Base-by-base conservation (phyloP, 2,329 filamentous ascomycete genomes). In the Aspergillus luchuensis region DNA sequence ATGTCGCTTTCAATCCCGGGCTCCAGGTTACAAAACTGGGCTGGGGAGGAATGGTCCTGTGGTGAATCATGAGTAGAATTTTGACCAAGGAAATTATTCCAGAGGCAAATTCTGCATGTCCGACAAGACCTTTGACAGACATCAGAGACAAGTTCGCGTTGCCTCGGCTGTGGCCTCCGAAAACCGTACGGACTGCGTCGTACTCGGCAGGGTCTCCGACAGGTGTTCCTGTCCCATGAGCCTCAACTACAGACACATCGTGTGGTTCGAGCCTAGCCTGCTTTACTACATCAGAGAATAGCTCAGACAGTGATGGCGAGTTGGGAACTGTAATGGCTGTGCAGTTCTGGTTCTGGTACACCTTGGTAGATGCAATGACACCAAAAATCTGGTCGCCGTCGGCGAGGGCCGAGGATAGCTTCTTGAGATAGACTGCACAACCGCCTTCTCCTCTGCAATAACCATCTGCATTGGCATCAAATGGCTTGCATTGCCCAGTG, bases 361-460 rank as follows among this genome's bases (percentile, higher is more conserved):
- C 57, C 0, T 50, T 62, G 1, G 67, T 60, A 8, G 56, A 56
- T 3, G 58, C 49, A 21, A 82, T 77, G 6, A 79, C 72, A 3
- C 76, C 81, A 1, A 79, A 60, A 25, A 86, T 78, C 6, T 69
- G 70, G 60, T 67, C 81, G 1, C 79, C 79, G 43, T 84, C 82
- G 1, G 69, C 72, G 13, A 81, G 55, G 2, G 84, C 84, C 52
- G 77, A 69, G 1, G 74, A 70, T 4, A 84, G 62, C 11, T 69
- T 66, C 69, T 84, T 84, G 11, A 85, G 61, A 3, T 83, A 72
- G 2, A 84, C 72, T 74, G 69, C 0, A 71, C 81, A 33, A 74
- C 70, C n/a, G 8, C 75, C 82, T 58, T 85, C 82, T 0, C 73
- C 80, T 10, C 82, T 77, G 57, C 80, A 82, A 63, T 83, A 84